Conservation (phyloP, 1,139 yeast species). For the Fermentozyma sake region DNA sequence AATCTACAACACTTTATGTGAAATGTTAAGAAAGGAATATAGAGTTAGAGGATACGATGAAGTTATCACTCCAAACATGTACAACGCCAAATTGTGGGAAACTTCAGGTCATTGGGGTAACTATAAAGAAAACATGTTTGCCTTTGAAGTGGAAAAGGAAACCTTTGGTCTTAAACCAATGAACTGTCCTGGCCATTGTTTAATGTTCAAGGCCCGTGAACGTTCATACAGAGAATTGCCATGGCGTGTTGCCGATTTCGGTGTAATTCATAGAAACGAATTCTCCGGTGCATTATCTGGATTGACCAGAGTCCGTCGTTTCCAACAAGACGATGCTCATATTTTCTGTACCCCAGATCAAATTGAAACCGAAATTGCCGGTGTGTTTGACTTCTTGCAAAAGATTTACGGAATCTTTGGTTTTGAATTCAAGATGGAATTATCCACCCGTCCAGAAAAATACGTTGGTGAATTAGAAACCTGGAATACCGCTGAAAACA, state of each 20-base stretch:
- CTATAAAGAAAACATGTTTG: slow-evolving; percentile 94
- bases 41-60: slow-evolving; percentile 92
- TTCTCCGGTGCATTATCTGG: slow-evolving; percentile 84
- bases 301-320: slow-evolving; percentile 91
- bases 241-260: slow-evolving; percentile 94
- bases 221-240: slow-evolving; percentile 94
- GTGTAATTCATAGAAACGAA: slow-evolving; percentile 93
- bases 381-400: slow-evolving; percentile 74
- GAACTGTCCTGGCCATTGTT: slow-evolving; percentile 99
- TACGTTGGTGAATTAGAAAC: slow-evolving; percentile 81
- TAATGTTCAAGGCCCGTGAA: slow-evolving; percentile 80
- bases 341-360: slow-evolving; percentile 91
- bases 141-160: slow-evolving; percentile 94
- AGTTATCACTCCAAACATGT: slow-evolving; percentile 98
- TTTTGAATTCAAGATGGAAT: slow-evolving; percentile 81
- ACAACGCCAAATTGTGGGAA: slow-evolving; percentile 92
- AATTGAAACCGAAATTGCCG: slow-evolving; percentile 75
- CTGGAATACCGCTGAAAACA: slow-evolving; percentile 85
- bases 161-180: slow-evolving; percentile 87
- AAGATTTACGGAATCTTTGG: slow-evolving; percentile 82
- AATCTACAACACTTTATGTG: slow-evolving; percentile 81
- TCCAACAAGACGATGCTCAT: slow-evolving; percentile 99
- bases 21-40: slow-evolving; percentile 76
- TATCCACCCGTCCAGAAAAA: slow-evolving; percentile 92
- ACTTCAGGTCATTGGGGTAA: slow-evolving; percentile 98